Evolutionary conservation across 495 filamentous ascomycete genomes (phyloP).

Genomic region (Penicillium atrosanguineum): DNA sequence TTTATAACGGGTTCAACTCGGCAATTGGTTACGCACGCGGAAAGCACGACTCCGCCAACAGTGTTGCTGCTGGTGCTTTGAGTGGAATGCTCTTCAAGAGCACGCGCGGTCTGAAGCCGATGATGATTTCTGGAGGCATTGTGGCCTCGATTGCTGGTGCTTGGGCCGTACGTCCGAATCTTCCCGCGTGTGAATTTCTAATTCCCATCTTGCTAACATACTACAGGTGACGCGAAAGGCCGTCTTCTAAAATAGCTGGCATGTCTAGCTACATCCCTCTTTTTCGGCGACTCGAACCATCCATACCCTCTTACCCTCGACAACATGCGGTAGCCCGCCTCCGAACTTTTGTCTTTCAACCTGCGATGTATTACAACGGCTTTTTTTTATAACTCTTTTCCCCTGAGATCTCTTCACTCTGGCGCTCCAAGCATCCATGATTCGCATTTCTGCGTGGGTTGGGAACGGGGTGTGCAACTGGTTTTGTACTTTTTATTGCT

Average conservation of each 20-base stretch:
- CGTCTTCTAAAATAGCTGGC: conserved; percentile 44
- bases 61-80: conserved; percentile 75
- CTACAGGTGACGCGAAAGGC: conserved; percentile 56
- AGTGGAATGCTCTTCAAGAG: conserved; percentile 96
- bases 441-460: conserved; percentile 47
- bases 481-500: conserved; percentile 38
- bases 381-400: conserved; percentile 29
- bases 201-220: conserved; percentile 28
- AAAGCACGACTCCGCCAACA: conserved; percentile 89
- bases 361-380: conserved; percentile 46
- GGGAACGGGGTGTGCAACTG: conserved; percentile 47
- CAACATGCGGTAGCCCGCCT: conserved; percentile 31
- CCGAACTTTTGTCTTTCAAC: conserved; percentile 27
- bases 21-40: conserved; percentile 79
- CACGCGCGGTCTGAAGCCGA: conserved; percentile 81
- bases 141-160: conserved; percentile 79
- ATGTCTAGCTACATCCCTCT: conserved; percentile 16
- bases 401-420: conserved; percentile 46
- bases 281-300: conserved; percentile 20
- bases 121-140: conserved; percentile 88
- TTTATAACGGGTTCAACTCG: conserved; percentile 94
- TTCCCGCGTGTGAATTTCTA: neutral
- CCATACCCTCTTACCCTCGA: conserved; percentile 32
- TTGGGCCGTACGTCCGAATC: conserved; percentile 72
- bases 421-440: conserved; percentile 48